phyloP scores from a whole-genome alignment of 1,139 yeast genomes.

The Suhomyces coccinellae region DNA sequence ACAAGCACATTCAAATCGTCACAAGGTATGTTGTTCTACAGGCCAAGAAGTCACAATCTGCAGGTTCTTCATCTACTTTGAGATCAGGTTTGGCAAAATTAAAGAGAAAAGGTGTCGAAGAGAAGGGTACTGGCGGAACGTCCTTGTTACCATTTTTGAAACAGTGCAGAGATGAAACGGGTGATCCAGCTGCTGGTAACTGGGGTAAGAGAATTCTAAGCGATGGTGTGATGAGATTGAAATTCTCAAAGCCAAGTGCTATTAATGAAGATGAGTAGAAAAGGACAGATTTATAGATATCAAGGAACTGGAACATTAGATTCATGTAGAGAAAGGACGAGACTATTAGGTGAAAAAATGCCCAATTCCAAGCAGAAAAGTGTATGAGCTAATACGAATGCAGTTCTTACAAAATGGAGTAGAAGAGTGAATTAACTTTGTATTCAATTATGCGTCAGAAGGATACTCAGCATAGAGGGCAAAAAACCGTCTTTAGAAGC shows the following conservation, averaged over 20 bases:
- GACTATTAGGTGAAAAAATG: no score
- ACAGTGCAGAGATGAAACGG: conserved; percentile 95
- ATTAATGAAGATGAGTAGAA: conserved; percentile 16
- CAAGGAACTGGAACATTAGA: background rate
- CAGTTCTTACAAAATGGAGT: no score
- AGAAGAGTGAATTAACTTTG: no score
- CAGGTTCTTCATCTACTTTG: conserved; percentile 56
- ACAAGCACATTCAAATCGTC: conserved; percentile 89
- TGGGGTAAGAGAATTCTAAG: conserved; percentile 83
- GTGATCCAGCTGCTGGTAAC: conserved; percentile 84
- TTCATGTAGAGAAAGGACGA: background rate
- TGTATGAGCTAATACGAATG: no score
- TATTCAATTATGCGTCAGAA: no score
- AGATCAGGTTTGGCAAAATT: conserved; percentile 62
- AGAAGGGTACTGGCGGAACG: conserved; percentile 93
- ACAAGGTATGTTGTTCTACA: conserved; percentile 82
- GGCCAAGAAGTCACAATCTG: conserved; percentile 54
- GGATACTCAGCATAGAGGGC: no score
- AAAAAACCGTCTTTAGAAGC: no score
- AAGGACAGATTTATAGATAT: background rate
- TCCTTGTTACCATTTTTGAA: conserved; percentile 86
- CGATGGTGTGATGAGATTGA: conserved; percentile 54
- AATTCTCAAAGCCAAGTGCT: conserved; percentile 31
- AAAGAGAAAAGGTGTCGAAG: conserved; percentile 47
- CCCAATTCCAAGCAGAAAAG: no score